Percentiles rank a stretch among this genome's conserved stretches.
These are phyloP conservation scores for Sarocladium kiliense DNA, from an alignment of 2,329 filamentous ascomycete genomes.

Conservation along the genomic window DNA sequence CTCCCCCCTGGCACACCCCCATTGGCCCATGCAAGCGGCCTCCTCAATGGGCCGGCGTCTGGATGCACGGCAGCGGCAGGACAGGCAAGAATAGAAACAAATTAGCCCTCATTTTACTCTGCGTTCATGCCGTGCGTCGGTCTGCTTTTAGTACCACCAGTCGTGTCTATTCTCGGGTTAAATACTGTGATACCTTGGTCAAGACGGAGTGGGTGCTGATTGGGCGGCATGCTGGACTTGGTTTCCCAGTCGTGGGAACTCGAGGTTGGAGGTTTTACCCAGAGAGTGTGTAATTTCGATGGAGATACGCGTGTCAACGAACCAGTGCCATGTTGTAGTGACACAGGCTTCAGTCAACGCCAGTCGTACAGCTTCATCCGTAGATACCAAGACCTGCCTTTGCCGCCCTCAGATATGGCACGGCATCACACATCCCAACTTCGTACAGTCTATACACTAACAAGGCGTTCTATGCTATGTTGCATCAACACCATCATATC, in stretches of 20 bases:
- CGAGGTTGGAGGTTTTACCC: too few relatives aligned
- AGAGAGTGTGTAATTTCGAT: not conserved
- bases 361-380: not conserved
- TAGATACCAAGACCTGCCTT: not conserved
- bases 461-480: not conserved
- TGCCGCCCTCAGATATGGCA: not conserved
- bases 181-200: not conserved
- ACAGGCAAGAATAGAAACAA: constrained; percentile 8
- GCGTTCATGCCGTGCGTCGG: not conserved
- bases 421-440: not conserved
- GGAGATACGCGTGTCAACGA: not conserved
- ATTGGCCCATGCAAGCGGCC: constrained; percentile 6
- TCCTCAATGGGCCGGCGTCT: constrained; percentile 7
- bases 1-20: not conserved
- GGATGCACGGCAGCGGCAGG: not conserved
- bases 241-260: not conserved
- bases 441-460: not conserved
- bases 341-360: not conserved
- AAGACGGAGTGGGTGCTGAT: not conserved
- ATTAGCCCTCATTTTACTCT: not conserved
- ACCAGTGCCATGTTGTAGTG: not conserved
- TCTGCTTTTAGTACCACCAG: not conserved
- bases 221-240: constrained; percentile 1
- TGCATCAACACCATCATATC: not conserved
- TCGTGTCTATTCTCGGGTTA: constrained; percentile 1